Conservation (phyloP, 169 alveolate species). For the Plasmodium chabaudi region DNA sequence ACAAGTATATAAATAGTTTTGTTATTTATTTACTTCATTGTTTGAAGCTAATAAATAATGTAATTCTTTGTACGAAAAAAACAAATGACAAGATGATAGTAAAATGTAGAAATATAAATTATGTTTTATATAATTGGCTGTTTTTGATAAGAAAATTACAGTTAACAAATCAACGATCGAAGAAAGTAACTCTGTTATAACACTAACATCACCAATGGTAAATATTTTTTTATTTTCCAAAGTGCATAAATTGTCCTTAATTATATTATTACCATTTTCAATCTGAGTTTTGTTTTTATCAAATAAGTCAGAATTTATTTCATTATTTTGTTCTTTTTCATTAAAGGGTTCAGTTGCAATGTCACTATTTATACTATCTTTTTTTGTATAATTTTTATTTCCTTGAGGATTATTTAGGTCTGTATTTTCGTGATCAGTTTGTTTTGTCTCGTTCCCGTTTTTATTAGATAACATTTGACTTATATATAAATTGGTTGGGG, state of each 20-base stretch:
- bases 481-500: slow-evolving; percentile 20
- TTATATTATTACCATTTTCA: neutral
- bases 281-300: neutral
- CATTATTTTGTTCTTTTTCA: neutral
- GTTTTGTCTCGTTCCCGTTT: neutral
- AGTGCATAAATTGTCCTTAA: neutral
- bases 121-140: slow-evolving; percentile 38
- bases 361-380: neutral
- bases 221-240: neutral
- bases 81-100: slow-evolving; percentile 49
- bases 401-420: neutral
- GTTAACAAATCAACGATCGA: slow-evolving; percentile 60
- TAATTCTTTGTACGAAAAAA: slow-evolving; percentile 61
- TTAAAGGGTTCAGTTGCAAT: neutral
- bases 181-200: slow-evolving; percentile 19
- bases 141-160: slow-evolving; percentile 15
- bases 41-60: slow-evolving; percentile 34
- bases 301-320: neutral
- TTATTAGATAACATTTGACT: slow-evolving; percentile 16
- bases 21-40: no score
- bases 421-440: neutral
- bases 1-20: no score
- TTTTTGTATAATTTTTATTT: neutral
- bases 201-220: slow-evolving; percentile 59
- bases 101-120: slow-evolving; percentile 39